Conservation (phyloP, 1,139 yeast species). For the Barnettozyma hawaiiensis region DNA sequence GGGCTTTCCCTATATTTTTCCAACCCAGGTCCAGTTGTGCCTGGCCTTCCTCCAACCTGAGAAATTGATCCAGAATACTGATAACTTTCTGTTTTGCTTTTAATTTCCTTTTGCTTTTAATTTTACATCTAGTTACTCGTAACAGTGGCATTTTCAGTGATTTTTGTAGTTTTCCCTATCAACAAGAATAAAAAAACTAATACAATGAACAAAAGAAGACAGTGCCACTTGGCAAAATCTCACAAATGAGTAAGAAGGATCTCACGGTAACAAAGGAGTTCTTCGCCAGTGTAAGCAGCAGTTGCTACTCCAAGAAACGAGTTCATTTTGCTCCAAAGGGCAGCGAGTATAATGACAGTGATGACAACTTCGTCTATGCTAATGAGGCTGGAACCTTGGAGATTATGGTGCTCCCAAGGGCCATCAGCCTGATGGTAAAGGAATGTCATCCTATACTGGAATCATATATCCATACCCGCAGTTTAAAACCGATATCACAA, state of each 20-base stretch:
- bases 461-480: slow-evolving; percentile 3
- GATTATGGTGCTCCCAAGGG: slow-evolving; percentile 28
- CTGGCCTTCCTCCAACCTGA: background rate
- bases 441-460: slow-evolving; percentile 28
- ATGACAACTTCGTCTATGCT: slow-evolving; percentile 18
- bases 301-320: slow-evolving; percentile 12
- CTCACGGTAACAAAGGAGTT: slow-evolving; percentile 12
- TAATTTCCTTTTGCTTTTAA: background rate
- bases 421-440: slow-evolving; percentile 25
- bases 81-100: too few species aligned
- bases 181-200: background rate
- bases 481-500: background rate
- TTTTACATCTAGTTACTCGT: too few species aligned
- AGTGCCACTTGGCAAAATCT: too few species aligned
- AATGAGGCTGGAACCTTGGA: slow-evolving; percentile 22
- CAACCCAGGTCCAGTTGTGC: background rate
- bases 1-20: background rate
- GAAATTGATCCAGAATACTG: too few species aligned
- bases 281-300: slow-evolving; percentile 10
- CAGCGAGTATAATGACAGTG: slow-evolving; percentile 6
- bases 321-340: slow-evolving; percentile 12
- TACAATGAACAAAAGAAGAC: too few species aligned
- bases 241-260: background rate
- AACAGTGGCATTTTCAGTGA: too few species aligned
- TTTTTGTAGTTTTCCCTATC: background rate